Conservation (phyloP, 106 monocot species). For the Dendrobium chrysotoxum region DNA sequence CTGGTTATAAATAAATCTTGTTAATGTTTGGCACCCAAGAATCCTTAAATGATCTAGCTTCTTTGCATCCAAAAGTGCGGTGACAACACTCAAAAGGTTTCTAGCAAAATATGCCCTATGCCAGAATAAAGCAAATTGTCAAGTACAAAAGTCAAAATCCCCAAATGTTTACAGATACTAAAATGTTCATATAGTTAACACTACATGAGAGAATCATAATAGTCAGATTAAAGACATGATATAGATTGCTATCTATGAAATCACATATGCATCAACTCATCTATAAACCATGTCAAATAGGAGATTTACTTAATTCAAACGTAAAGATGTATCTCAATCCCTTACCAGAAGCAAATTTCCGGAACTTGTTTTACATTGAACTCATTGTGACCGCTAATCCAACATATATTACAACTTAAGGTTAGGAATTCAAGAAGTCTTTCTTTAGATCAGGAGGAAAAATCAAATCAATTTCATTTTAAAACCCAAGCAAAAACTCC, state of each 20-base stretch:
- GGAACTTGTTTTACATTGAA: background rate
- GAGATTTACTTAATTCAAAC: background rate
- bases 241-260: background rate
- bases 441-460: background rate
- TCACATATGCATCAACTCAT: background rate
- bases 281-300: background rate
- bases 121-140: background rate
- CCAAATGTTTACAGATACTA: background rate
- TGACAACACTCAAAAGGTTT: constrained; percentile 48
- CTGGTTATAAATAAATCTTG: constrained; percentile 41
- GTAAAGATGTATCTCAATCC: background rate
- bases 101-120: constrained; percentile 9
- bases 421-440: background rate
- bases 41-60: constrained; percentile 37
- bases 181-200: background rate
- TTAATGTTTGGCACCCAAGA: constrained; percentile 80
- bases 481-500: no score
- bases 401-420: background rate
- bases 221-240: background rate
- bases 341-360: background rate
- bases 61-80: constrained; percentile 73
- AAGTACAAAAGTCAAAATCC: background rate
- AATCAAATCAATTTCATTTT: background rate
- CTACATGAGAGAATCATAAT: background rate
- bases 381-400: background rate